Conservation (phyloP, 2,329 filamentous ascomycete genomes). For the Trichoderma gracile region DNA sequence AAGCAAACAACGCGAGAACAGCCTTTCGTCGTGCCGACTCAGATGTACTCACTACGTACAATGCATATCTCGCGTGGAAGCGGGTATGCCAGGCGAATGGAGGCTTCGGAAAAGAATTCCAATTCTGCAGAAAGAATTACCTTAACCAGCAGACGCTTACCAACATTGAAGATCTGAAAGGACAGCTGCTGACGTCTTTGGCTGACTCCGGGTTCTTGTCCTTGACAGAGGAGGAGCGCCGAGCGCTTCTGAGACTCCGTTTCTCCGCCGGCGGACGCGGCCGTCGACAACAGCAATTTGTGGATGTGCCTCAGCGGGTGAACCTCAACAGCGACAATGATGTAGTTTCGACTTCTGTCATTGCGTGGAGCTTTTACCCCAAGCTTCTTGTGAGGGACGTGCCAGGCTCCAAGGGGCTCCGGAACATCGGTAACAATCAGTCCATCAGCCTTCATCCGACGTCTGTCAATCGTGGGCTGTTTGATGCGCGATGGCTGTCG, state of each 20-base stretch:
- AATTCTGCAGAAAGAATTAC: constrained; percentile 94
- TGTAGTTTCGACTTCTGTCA: constrained; percentile 73
- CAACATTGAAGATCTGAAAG: constrained; percentile 95
- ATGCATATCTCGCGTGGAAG: constrained; percentile 89
- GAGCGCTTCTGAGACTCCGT: constrained; percentile 66
- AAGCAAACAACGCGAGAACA: constrained; percentile 76
- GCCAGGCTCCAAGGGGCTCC: constrained; percentile 69
- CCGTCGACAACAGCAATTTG: constrained; percentile 71
- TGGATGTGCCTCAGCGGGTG: constrained; percentile 74
- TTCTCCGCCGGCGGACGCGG: constrained; percentile 54
- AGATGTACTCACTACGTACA: constrained; percentile 88
- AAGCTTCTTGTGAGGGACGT: constrained; percentile 83
- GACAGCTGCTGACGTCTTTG: constrained; percentile 81
- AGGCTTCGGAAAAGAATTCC: constrained; percentile 69
- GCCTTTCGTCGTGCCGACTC: constrained; percentile 85
- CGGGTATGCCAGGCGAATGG: constrained; percentile 69
- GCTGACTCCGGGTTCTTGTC: constrained; percentile 82
- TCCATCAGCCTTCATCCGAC: constrained; percentile 82
- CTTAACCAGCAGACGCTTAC: constrained; percentile 83
- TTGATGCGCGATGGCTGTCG: constrained; percentile 76
- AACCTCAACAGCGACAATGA: constrained; percentile 81
- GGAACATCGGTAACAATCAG: constrained; percentile 92
- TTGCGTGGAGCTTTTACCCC: constrained; percentile 94
- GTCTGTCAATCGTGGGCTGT: constrained; percentile 77
- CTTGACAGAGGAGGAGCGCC: constrained; percentile 71